Percentiles rank a stretch among this genome's conserved stretches.
Evolutionary conservation across 495 filamentous ascomycete species (phyloP).

Genomic region (Podospora pseudoanserina): DNA sequence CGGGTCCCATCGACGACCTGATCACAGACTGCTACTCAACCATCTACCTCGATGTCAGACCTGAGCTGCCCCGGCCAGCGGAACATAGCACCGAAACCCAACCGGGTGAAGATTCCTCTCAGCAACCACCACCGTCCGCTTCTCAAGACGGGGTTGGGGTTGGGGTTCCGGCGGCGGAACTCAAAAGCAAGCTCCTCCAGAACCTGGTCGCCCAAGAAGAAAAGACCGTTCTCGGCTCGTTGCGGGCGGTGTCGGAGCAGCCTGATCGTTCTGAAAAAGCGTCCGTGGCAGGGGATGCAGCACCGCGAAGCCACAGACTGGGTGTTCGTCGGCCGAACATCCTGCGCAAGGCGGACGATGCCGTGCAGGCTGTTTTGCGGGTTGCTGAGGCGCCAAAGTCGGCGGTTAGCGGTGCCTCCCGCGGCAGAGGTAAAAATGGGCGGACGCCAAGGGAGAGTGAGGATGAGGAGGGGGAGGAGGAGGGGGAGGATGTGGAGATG

Average conservation of each 20-base stretch:
- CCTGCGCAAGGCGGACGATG: slow-evolving; percentile 48
- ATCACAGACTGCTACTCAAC: slow-evolving; percentile 80
- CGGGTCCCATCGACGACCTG: slow-evolving; percentile 80
- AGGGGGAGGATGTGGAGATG: slow-evolving; percentile 33
- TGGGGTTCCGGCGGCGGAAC: slow-evolving; percentile 16
- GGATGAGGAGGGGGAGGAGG: slow-evolving; percentile 23
- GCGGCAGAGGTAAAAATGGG: slow-evolving; percentile 25
- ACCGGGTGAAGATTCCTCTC: slow-evolving; percentile 14
- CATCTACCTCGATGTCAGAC: slow-evolving; percentile 59
- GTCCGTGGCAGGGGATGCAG: slow-evolving; percentile 35
- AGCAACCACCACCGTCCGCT: slow-evolving; percentile 15
- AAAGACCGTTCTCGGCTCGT: slow-evolving; percentile 24
- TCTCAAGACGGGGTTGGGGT: slow-evolving; percentile 26
- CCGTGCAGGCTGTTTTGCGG: slow-evolving; percentile 39
- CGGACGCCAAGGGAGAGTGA: slow-evolving; percentile 25
- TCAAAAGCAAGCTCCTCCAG: slow-evolving; percentile 50
- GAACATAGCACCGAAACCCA: not conserved
- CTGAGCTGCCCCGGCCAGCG: slow-evolving; percentile 31
- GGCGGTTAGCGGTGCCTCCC: slow-evolving; percentile 14
- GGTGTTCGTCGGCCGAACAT: slow-evolving; percentile 46
- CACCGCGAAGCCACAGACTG: slow-evolving; percentile 33
- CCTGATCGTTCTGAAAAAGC: slow-evolving; percentile 35
- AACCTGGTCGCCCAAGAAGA: slow-evolving; percentile 43
- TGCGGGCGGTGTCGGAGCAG: slow-evolving; percentile 31
- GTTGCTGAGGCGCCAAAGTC: slow-evolving; percentile 41